These are phyloP conservation scores for Escallonia rubra DNA, from an alignment of 129 eudicot species.

Conservation along the genomic window DNA sequence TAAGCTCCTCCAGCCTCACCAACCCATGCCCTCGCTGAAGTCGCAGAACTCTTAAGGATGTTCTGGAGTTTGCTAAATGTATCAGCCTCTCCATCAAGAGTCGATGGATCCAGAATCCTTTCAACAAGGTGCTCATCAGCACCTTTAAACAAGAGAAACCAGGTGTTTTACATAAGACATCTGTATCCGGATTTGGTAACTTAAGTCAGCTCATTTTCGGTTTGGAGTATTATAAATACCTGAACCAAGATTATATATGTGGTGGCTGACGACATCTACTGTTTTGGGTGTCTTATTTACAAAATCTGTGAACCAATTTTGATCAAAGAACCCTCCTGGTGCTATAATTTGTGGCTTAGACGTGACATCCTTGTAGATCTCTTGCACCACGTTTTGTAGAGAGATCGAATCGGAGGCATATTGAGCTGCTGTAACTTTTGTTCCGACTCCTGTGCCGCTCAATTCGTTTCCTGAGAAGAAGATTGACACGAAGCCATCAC, in stretches of 20 bases:
- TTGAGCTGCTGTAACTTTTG: slow-evolving; percentile 58
- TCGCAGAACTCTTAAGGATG: slow-evolving; percentile 43
- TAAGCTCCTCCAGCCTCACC: slow-evolving; percentile 98
- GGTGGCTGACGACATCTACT: slow-evolving; percentile 64
- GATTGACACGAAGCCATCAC: neutral
- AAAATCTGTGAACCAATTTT: slow-evolving; percentile 64
- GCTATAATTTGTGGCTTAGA: slow-evolving; percentile 62
- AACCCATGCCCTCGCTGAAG: slow-evolving; percentile 80
- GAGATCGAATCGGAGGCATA: slow-evolving; percentile 54
- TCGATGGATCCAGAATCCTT: slow-evolving; percentile 67
- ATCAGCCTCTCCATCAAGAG: slow-evolving; percentile 61
- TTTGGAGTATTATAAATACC: slow-evolving; percentile 33
- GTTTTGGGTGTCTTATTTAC: slow-evolving; percentile 41
- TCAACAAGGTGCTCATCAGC: slow-evolving; percentile 72
- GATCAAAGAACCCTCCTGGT: slow-evolving; percentile 88
- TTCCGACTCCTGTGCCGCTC: slow-evolving; percentile 76
- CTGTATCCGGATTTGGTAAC: neutral
- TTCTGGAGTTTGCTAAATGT: slow-evolving; percentile 53
- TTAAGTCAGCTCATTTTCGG: neutral
- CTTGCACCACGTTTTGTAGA: slow-evolving; percentile 45
- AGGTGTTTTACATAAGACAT: slow-evolving; percentile 6
- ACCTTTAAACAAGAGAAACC: slow-evolving; percentile 37
- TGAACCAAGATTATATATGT: slow-evolving; percentile 91
- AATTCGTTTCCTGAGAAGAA: slow-evolving; percentile 67
- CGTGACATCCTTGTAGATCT: slow-evolving; percentile 42